Conservation (phyloP, 768 basidiomycete genomes). For the Trametes meyenii region DNA sequence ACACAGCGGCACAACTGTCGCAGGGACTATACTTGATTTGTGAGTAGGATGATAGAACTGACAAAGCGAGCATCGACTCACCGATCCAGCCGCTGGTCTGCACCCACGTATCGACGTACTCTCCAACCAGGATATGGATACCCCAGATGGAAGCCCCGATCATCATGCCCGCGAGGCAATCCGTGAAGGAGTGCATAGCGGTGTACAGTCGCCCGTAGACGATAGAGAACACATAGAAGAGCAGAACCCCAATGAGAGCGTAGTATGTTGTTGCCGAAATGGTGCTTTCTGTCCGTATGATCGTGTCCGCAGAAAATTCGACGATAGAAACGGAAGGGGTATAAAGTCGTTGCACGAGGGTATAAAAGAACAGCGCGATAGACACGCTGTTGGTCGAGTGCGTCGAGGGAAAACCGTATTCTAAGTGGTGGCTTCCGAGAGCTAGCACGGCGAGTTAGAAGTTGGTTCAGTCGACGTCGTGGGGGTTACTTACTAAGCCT, state of each 20-base stretch:
- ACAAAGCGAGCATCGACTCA: slow-evolving; percentile 19
- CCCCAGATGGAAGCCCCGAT: slow-evolving; percentile 73
- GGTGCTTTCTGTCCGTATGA: background rate
- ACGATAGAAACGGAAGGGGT: slow-evolving; percentile 25
- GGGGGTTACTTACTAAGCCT: slow-evolving; percentile 60
- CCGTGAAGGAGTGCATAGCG: slow-evolving; percentile 87
- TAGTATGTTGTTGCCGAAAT: slow-evolving; percentile 53
- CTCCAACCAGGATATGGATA: slow-evolving; percentile 38
- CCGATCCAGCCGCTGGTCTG: slow-evolving; percentile 40
- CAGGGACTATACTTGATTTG: slow-evolving; percentile 47
- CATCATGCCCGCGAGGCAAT: slow-evolving; percentile 62
- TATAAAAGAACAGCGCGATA: slow-evolving; percentile 80
- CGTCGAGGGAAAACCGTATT: slow-evolving; percentile 96
- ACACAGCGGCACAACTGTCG: slow-evolving; percentile 61
- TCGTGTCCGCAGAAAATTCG: slow-evolving; percentile 17
- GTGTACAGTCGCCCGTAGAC: slow-evolving; percentile 83
- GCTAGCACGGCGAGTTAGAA: slow-evolving; percentile 42
- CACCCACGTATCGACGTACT: slow-evolving; percentile 47
- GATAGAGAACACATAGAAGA: slow-evolving; percentile 67
- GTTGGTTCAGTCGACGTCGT: background rate
- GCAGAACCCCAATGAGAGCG: slow-evolving; percentile 44
- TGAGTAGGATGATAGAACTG: slow-evolving; percentile 2
- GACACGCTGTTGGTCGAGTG: slow-evolving; percentile 92
- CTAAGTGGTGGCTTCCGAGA: slow-evolving; percentile 78
- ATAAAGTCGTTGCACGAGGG: slow-evolving; percentile 57